Evolutionary conservation across 495 filamentous ascomycete species (phyloP), one percentile per base, ranked within the genome.

Genomic region (Aspergillus nanangensis): DNA sequence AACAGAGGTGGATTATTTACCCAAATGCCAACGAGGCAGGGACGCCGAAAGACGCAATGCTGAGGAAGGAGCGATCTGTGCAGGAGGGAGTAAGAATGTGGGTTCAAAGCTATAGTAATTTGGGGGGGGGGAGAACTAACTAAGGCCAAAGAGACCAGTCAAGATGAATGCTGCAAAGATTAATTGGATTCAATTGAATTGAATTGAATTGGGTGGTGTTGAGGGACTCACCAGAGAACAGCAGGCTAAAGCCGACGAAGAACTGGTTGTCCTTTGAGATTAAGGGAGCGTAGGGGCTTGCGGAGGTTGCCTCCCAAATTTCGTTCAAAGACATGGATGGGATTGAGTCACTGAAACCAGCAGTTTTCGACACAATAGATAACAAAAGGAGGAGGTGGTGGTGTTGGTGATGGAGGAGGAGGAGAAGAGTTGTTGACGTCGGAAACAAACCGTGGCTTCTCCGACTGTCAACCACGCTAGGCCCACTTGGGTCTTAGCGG

Each of bases 1-100:
- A n/a, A n/a, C n/a, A n/a, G 10, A 21, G 17, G 14, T 17, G 36
- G 23, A 39, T 22, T 36, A 24, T 27, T 60, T 82, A 96, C 93
- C 89, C 94, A 69, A 95, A 80, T 42, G 88, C 84, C 53, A 95
- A 58, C 38, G 90, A 90, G 47, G 93, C 92, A 38, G 94, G 92
- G 35, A 96, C 53, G 33, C 90, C 93, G 49, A 93, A 71, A n/a
- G 90, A 53, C 20, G 82, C 76, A 38, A 96, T 73, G 62, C 79
- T 90, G 49, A 77, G 61, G 49, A 96, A 61, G n/a, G 90, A 90
- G 32, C 90, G 89, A 67, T 96, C 93, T 96, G 62, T 21, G 48
- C 18, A 14, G 29, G 15, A 43, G 38, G 40, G 34, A 23, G 21
- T 58, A 50, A 22, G 22, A 18, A 42, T 29, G 10, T 39, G 23